Evolutionary conservation across 1,139 yeast species (phyloP), one percentile per base, ranked within the genome.

Genomic region (Arxiozyma slooffiae): DNA sequence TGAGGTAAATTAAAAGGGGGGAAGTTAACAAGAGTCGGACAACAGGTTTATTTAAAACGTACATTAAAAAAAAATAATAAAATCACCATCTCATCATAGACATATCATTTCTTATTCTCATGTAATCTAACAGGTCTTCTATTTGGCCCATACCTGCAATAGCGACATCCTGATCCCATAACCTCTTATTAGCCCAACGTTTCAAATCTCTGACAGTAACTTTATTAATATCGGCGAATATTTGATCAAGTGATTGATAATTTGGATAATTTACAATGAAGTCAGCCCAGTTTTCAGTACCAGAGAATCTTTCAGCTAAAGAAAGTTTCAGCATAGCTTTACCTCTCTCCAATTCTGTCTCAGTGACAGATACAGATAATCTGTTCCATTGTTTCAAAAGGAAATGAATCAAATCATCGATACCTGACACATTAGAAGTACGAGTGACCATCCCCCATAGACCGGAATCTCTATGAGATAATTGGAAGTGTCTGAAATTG

Each of bases 91-190:
- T 84, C 82, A 84, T 75, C 86, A 82, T 79, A 66, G 92, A 79
- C 89, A 85, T 85, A 67, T 82, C 89, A 72, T 82, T 82, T 81
- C 94, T 83, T 71, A 81, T 73, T 81, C 92, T 82, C 79, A 76
- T 76, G 80, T 85, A 85, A 70, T 85, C 95, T 67, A 85, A 74
- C 71, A 85, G 76, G 60, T 75, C 87, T 76, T 85, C 95, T 72
- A 82, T 84, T 74, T 81, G 85, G 70, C 95, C 95, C 57, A 86
- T 79, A 71, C 85, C 92, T 53, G 90, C 77, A 64, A 85, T 74
- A 61, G 85, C 94, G 65, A 85, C 75, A 70, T 85, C 95, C 75
- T 81, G 85, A 72, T 85, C 94, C 87, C 88, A 85, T 68, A 85
- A 76, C 70, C 79, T 74, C 58, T 75, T 76, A 66, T 78, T 77